Evolutionary conservation across 371 early-diverging fungal genomes (phyloP), one percentile per base, ranked within the genome.

Genomic region (Phascolomyces articulosus): DNA sequence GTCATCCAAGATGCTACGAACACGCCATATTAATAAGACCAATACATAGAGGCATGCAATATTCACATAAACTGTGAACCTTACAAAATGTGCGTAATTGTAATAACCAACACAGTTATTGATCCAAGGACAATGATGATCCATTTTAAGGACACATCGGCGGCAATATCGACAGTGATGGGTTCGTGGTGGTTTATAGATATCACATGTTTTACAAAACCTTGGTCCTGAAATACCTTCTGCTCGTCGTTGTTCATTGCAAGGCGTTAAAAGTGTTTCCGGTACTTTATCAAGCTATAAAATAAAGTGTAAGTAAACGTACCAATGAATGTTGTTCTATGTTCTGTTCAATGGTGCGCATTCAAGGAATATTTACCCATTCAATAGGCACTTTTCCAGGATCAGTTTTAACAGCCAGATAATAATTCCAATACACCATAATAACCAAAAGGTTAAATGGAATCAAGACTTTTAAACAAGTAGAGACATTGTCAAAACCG

Each of bases 81-180:
- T 88, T 28, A 96, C 54, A 75, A 98, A 98, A 73, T 96, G 90
- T 10, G 86, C 88, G 66, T 92, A 89, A 75, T 98, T 98, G 60
- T 64, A 64, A 70, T 92, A 85, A 4, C 98, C 98, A 38, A 98
- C 94, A 80, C 98, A 98, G 75, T 95, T 97, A 79, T 96, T 93
- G 49, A 98, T 89, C 95, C 98, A 99, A 2, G 96, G 96, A 73
- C 98, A 98, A 69, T 98, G 98, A 66, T 95, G 95, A 70, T 95
- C 95, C 94, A 94, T 93, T 67, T 92, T 93, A 20, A 94, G 83
- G 24, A 95, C 90, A 80, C 95, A 95, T 11, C 87, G 84, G 20
- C 86, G 82, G 73, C 95, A 95, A 47, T 85, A 78, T 8, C 88
- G 74, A 76, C 95, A 95, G 68, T 95, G 95, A 75, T 94, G 94